Evolutionary conservation across 208 protist genomes (phyloP), one percentile per base, ranked within the genome.

Genomic region (Trypanosomatidae sp.): DNA sequence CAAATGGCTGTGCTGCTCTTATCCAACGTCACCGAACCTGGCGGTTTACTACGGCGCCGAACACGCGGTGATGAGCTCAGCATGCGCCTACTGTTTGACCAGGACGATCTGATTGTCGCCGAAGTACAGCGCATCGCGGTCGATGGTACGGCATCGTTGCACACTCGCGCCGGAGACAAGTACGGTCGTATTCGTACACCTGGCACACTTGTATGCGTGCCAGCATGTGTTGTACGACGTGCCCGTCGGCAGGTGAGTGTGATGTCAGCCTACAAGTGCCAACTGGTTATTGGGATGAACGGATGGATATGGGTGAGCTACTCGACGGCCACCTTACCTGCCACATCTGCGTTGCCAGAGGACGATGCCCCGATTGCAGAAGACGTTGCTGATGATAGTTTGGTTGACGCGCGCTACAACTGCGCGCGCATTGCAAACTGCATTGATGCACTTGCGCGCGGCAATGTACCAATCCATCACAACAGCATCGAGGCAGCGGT

Each of bases 1-100:
- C 87, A 98, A 53, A 71, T 95, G 4, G 94, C 80, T 0, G 64
- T 96, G 4, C 85, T 99, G 60, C 59, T 97, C 7, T 72, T 99
- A 1, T 96, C 90, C 3, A 97, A 97, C 26, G 96, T 99, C 10
- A 98, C 97, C 25, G 73, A 98, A 37, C 97, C 97, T 1, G 96
- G 96, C 10, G 97, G 97, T 19, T 96, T 97, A 30, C 73, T 97
- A 15, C 72, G 97, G 15, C 72, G 92, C 5, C 71, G 89, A 23
- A 96, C 86, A 0, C 58, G 73, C 19, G 72, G 74, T 18, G 95
- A 98, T 71, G 88, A 97, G 61, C 61, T 98, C 1, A 71, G 85
- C 11, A 98, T 98, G 96, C 71, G 95, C 6, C 60, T 76, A 21
- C 72, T 98, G 23, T 98, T 97, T 79, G 84, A 88, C 20, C 93